Conservation (phyloP, 129 eudicot species). For the Solidago caesia region DNA sequence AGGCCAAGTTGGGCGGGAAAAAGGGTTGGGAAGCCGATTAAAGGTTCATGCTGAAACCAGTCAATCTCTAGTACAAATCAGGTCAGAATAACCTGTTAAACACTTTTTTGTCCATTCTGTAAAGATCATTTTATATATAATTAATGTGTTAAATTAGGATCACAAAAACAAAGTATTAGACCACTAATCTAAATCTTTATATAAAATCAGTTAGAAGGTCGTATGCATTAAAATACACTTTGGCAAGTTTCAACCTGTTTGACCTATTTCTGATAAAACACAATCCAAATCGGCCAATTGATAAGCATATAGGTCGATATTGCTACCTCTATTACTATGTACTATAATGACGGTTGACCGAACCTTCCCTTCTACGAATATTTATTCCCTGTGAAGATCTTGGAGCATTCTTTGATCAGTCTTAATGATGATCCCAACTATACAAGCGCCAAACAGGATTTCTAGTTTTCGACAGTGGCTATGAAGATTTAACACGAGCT, state of each 20-base stretch:
- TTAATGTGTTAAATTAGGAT: not conserved
- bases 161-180: too few species aligned
- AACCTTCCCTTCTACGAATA: slow-evolving; percentile 68
- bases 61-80: not conserved
- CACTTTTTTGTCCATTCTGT: not conserved
- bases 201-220: not conserved
- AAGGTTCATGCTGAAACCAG: not conserved
- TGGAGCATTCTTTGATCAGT: slow-evolving; percentile 88
- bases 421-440: slow-evolving; percentile 63
- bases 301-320: slow-evolving; percentile 5
- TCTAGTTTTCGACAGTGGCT: not conserved
- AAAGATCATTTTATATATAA: not conserved
- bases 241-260: not conserved
- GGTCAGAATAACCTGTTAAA: not conserved
- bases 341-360: slow-evolving; percentile 91
- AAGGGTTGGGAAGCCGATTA: not conserved
- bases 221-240: not conserved
- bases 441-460: slow-evolving; percentile 25
- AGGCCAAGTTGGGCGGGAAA: slow-evolving; percentile 40
- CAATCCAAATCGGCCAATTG: not conserved
- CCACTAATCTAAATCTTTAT: too few species aligned
- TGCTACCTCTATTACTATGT: not conserved
- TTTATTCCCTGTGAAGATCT: slow-evolving; percentile 77
- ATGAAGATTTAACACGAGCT: slow-evolving; percentile 7
- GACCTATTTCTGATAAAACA: not conserved